Evolutionary conservation across 495 filamentous ascomycete species (phyloP), one percentile per base, ranked within the genome.

Genomic region (Podospora didyma): DNA sequence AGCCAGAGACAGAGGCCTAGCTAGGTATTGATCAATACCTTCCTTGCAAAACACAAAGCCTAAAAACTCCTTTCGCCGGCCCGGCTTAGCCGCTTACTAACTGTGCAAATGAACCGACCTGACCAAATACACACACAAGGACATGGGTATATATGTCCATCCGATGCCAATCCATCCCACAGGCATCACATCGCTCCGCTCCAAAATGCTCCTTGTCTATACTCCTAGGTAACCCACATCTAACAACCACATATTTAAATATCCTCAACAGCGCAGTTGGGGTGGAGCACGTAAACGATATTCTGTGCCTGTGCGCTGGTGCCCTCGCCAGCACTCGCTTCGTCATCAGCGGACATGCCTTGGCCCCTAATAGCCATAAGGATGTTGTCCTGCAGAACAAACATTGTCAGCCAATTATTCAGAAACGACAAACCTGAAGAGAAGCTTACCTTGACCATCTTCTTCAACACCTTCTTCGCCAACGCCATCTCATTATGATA

Each of bases 361-460:
- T 95, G 83, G n/a, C 91, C 92, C 23, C 87, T 80, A 48, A 98
- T 89, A 6, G 84, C 89, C 86, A 97, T 92, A 44, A 98, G 79
- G 46, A 96, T 89, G 58, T 94, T 91, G 64, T 96, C 92, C 90
- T 95, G 61, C 24, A 31, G 26, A 9, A n/a, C 9, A 9, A 42
- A 7, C 10, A 1, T 17, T 0, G 9, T 19, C 39, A 24, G n/a
- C 10, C 7, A 7, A 51, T 71, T 52, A 70, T 62, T 49, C 56
- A 34, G 12, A 37, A 12, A 46, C 4, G 12, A 17, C 14, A 16
- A 50, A 14, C 19, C 21, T 46, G n/a, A 44, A 26, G 50, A 31
- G 42, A 28, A 49, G 81, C 83, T 63, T 75, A 95, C 92, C 89
- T 93, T 97, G 61, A 96, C 88, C 88, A 97, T 95, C 69, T 91